These are phyloP conservation scores for Colletotrichum scovillei DNA, from an alignment of 2,329 filamentous ascomycete species.

Conservation along the genomic window DNA sequence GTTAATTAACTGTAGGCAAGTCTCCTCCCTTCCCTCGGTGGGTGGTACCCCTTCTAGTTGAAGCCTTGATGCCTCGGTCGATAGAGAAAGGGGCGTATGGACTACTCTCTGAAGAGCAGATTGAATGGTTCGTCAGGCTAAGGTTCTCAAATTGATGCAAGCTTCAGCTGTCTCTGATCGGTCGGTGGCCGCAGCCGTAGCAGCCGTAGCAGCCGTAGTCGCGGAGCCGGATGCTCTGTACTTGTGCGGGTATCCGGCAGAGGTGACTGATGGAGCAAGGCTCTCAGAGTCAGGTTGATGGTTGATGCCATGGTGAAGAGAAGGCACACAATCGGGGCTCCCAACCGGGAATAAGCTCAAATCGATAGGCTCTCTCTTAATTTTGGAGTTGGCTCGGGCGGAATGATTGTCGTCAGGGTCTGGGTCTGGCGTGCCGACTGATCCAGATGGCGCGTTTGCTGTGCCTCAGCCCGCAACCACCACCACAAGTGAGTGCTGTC, in stretches of 20 bases:
- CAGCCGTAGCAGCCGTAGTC: not conserved
- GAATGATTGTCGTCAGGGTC: constrained; percentile 21
- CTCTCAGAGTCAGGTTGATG: not conserved
- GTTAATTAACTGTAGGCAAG: constrained; percentile 5
- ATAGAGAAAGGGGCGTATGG: not conserved
- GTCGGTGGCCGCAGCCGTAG: not conserved
- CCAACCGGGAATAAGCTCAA: constrained; percentile 24
- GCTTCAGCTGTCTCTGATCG: not conserved
- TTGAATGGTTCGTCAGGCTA: not conserved
- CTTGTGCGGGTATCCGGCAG: constrained; percentile 23
- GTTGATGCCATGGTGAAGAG: not conserved
- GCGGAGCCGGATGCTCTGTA: not conserved
- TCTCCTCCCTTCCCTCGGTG: constrained; percentile 3
- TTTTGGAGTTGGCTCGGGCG: constrained; percentile 1
- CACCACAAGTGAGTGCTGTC: not conserved
- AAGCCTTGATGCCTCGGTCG: not conserved
- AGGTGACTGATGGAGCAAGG: not conserved
- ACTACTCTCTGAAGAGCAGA: not conserved
- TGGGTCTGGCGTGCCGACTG: constrained; percentile 23
- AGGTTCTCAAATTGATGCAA: not conserved
- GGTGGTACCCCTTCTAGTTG: not conserved
- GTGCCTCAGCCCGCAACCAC: constrained; percentile 8
- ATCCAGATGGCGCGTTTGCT: constrained; percentile 30
- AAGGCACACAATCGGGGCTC: not conserved
- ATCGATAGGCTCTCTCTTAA: not conserved